Conservation (phyloP, 2,329 filamentous ascomycete genomes). For the Thelonectria blattea region DNA sequence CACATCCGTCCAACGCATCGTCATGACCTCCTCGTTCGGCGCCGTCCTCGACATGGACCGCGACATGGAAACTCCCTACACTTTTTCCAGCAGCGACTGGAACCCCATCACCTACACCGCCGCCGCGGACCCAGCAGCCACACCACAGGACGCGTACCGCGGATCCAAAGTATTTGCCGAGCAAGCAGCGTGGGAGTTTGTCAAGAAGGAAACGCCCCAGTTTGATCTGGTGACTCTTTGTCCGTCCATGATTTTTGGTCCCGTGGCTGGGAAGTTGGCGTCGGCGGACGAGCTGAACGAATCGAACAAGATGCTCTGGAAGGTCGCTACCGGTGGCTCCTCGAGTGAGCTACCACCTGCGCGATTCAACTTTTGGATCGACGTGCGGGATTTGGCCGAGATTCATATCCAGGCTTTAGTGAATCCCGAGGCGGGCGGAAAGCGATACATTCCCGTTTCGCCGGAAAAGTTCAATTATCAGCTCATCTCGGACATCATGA, state of each 20-base stretch:
- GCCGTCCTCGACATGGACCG: slow-evolving; percentile 17
- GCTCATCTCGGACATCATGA: slow-evolving; percentile 13
- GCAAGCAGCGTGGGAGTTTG: slow-evolving; percentile 11
- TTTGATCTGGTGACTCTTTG: slow-evolving; percentile 20
- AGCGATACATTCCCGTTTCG: slow-evolving; percentile 12
- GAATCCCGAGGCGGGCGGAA: slow-evolving; percentile 5
- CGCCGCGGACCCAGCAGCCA: slow-evolving; percentile 5
- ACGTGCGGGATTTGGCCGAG: slow-evolving; percentile 20
- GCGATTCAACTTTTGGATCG: slow-evolving; percentile 22
- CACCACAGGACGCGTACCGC: slow-evolving; percentile 19
- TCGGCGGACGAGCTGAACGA: slow-evolving; percentile 17
- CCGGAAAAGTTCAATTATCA: slow-evolving; percentile 23
- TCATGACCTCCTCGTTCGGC: slow-evolving; percentile 19
- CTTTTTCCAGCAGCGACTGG: slow-evolving; percentile 19
- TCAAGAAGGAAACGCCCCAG: slow-evolving; percentile 11
- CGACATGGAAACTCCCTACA: slow-evolving; percentile 8
- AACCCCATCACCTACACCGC: slow-evolving; percentile 19
- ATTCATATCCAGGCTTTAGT: slow-evolving; percentile 15
- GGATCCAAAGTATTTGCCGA: slow-evolving; percentile 22
- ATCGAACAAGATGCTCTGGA: slow-evolving; percentile 17
- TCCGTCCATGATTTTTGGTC: slow-evolving; percentile 22
- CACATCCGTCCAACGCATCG: slow-evolving; percentile 5
- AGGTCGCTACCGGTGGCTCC: slow-evolving; percentile 3
- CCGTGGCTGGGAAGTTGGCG: background rate
- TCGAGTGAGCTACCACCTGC: slow-evolving; percentile 11